Conservation (phyloP, 768 basidiomycete species). For the Chalciporus chontae region DNA sequence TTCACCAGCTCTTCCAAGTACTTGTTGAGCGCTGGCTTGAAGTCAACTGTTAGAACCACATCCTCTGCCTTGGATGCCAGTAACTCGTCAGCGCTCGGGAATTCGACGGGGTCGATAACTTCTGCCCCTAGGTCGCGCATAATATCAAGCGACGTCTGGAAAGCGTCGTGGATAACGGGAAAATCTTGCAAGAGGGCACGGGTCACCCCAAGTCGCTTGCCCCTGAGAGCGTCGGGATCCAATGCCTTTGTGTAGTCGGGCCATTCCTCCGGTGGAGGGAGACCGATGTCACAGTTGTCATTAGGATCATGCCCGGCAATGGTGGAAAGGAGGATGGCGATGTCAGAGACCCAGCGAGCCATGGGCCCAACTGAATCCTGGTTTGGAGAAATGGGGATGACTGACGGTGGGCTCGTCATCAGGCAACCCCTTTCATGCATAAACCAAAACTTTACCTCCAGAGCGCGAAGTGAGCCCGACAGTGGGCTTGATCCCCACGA, state of each 20-base stretch:
- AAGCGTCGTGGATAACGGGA: slow-evolving; percentile 30
- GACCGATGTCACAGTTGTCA: slow-evolving; percentile 36
- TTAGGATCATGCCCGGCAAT: slow-evolving; percentile 42
- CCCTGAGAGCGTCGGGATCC: slow-evolving; percentile 39
- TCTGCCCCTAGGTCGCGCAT: slow-evolving; percentile 40
- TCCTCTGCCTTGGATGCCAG: slow-evolving; percentile 49
- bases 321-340: slow-evolving; percentile 35
- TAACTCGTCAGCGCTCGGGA: slow-evolving; percentile 52
- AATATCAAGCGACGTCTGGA: slow-evolving; percentile 37
- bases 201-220: slow-evolving; percentile 45
- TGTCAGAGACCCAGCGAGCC: slow-evolving; percentile 35
- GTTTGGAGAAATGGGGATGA: slow-evolving; percentile 42
- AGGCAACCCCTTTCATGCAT: not conserved
- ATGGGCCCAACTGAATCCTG: slow-evolving; percentile 41
- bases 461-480: slow-evolving; percentile 39
- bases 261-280: slow-evolving; percentile 42
- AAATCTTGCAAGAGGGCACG: slow-evolving; percentile 29
- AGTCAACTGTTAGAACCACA: slow-evolving; percentile 50
- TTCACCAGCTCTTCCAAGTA: slow-evolving; percentile 45
- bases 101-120: slow-evolving; percentile 60
- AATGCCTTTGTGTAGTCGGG: slow-evolving; percentile 58
- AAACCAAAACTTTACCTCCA: slow-evolving; percentile 29
- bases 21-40: slow-evolving; percentile 48
- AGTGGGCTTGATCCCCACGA: slow-evolving; percentile 44
- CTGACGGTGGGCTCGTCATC: slow-evolving; percentile 26